Conservation (phyloP, 306 rosid genomes). For the Cucurbita pepo region DNA sequence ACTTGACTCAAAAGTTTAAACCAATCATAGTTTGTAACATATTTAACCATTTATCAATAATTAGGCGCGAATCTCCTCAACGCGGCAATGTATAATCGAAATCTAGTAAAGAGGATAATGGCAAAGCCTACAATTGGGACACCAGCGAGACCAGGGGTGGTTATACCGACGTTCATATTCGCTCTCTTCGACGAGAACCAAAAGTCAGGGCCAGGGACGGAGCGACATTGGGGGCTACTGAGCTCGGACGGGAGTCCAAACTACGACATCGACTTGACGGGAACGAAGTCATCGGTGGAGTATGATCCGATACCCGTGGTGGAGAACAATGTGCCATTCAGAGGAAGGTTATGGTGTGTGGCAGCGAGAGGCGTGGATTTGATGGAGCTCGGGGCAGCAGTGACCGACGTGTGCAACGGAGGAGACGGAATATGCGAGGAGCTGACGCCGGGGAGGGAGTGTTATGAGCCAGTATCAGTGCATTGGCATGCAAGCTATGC, state of each 20-base stretch:
- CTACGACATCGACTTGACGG: constrained; percentile 51
- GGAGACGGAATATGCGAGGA: constrained; percentile 28
- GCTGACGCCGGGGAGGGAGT: constrained; percentile 26
- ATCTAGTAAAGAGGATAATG: constrained; percentile 33
- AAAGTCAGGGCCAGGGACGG: constrained; percentile 47
- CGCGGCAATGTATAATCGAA: constrained; percentile 60
- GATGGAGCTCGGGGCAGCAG: constrained; percentile 13
- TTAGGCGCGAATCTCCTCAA: constrained; percentile 33
- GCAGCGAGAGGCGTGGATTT: constrained; percentile 14
- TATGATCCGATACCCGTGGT: constrained; percentile 11
- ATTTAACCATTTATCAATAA: neutral
- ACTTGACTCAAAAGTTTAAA: neutral
- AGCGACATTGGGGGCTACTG: constrained; percentile 68
- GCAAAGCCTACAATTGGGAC: constrained; percentile 47
- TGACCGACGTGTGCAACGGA: constrained; percentile 11
- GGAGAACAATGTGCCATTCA: constrained; percentile 19
- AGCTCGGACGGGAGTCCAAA: constrained; percentile 33
- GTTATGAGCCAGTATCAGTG: constrained; percentile 23
- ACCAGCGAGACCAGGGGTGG: constrained; percentile 43
- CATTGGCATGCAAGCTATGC: constrained; percentile 33
- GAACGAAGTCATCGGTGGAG: constrained; percentile 8
- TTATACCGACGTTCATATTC: constrained; percentile 55
- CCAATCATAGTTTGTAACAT: too few species aligned
- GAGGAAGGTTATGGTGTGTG: constrained; percentile 35
- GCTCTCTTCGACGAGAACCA: constrained; percentile 56